Percentiles rank a stretch among this genome's conserved stretches.
phyloP scores from a whole-genome alignment of 352 stramenopile genomes.

The Pythium vanterpoolii region DNA sequence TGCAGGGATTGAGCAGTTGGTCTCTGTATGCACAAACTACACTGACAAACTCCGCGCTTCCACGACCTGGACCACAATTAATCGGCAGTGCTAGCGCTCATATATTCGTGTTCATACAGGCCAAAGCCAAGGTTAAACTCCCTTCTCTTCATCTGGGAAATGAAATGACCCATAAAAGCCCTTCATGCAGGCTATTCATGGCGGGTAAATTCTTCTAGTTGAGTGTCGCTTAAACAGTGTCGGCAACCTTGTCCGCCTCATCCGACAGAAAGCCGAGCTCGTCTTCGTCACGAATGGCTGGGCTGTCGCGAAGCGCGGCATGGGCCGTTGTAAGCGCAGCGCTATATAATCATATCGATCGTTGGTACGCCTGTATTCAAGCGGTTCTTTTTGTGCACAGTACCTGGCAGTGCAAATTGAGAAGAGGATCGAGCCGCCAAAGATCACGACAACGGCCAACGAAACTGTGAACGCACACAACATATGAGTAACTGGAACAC shows the following conservation, averaged over 20 bases:
- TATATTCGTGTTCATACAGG: slow-evolving; percentile 3
- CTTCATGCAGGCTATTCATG: neutral
- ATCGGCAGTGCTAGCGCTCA: no score
- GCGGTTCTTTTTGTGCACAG: no score
- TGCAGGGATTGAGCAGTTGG: no score
- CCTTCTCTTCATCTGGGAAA: neutral
- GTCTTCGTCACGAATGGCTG: slow-evolving; percentile 69
- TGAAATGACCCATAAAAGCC: neutral
- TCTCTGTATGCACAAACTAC: neutral
- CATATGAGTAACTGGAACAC: neutral
- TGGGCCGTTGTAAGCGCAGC: slow-evolving; percentile 72
- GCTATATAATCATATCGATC: slow-evolving; percentile 22
- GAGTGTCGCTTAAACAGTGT: slow-evolving; percentile 48
- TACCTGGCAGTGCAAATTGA: slow-evolving; percentile 84
- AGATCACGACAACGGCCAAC: slow-evolving; percentile 71
- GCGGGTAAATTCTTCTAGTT: neutral
- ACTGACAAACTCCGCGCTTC: no score
- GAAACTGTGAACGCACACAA: slow-evolving; percentile 40
- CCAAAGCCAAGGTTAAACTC: neutral
- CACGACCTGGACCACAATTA: no score
- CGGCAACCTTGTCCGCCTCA: slow-evolving; percentile 60
- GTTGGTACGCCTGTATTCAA: neutral
- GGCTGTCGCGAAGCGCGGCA: slow-evolving; percentile 76
- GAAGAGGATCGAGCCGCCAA: slow-evolving; percentile 85
- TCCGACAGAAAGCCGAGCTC: slow-evolving; percentile 76